Evolutionary conservation across 148 eudicot species (phyloP), one percentile per base, ranked within the genome.

Genomic region (Beta vulgaris): DNA sequence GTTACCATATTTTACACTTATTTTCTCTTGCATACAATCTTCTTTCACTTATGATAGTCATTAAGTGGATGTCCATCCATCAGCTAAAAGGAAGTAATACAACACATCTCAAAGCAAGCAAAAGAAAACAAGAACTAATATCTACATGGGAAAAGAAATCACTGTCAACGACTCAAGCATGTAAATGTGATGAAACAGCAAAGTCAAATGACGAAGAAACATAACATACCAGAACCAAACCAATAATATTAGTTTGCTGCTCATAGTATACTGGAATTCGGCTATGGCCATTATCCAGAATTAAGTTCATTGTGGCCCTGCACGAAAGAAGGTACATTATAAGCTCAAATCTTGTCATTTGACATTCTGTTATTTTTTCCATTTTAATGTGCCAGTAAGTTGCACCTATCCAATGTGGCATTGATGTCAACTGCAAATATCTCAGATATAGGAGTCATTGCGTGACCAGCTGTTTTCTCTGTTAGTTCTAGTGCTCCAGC

Each of bases 211-310:
- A 37, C 23, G 54, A 23, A 40, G 15, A 32, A 34, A n/a, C 26
- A 8, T 0, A 58, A 64, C 7, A 18, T 91, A 93, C 98, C 93
- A 93, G 82, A 76, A 93, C 62, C 58, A 91, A 81, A 55, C 98
- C 98, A 51, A 93, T 93, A 57, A 93, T 89, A 75, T 91, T 90
- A 62, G 91, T 89, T 63, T 83, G 87, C 82, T 93, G 90, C 83
- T 93, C 96, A 72, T 93, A 89, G 79, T 87, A 93, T 34, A 93
- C 93, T 31, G 96, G 96, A 57, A 93, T 84, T 80, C 98, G 87
- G 79, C 98, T 93, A 70, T 93, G 96, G 61, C 98, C 98, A 84
- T 84, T 93, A 81, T 89, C 93, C 90, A 90, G 69, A 72, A 93
- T 79, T 68, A 77, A 79, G 84, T 76, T 88, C 98, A 93, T 93